Evolutionary conservation across 2,329 filamentous ascomycete genomes (phyloP).

Genomic region (Colletotrichum coccodes): DNA sequence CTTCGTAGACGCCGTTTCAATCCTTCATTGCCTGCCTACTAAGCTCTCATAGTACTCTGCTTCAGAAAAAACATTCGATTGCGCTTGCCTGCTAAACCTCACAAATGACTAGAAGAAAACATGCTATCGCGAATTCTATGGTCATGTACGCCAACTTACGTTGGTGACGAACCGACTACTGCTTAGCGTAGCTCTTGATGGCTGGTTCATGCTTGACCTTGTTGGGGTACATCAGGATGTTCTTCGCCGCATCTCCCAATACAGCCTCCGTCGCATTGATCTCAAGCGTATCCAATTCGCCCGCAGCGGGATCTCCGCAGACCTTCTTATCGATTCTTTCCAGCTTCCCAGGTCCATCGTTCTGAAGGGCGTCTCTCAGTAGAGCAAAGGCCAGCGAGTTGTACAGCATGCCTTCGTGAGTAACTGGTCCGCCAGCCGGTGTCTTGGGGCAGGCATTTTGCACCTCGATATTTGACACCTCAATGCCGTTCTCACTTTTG

Average conservation of each 20-base stretch:
- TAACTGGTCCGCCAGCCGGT: constrained; percentile 55
- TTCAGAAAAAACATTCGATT: neutral
- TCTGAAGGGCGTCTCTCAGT: constrained; percentile 43
- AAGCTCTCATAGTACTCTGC: neutral
- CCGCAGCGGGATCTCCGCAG: constrained; percentile 7
- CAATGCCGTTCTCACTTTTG: constrained; percentile 51
- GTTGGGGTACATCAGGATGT: neutral
- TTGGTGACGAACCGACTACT: neutral
- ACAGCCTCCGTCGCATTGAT: constrained; percentile 10
- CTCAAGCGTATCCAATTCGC: neutral
- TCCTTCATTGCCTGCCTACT: no score
- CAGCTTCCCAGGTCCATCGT: constrained; percentile 13
- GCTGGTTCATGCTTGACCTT: constrained; percentile 12
- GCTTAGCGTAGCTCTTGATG: constrained; percentile 9
- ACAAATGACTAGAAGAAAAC: neutral
- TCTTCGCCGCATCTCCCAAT: neutral
- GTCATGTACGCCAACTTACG: neutral
- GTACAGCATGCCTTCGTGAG: constrained; percentile 58
- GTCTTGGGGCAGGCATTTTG: constrained; percentile 52
- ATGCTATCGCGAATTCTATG: neutral
- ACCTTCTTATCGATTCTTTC: constrained; percentile 14
- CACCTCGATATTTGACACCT: constrained; percentile 59
- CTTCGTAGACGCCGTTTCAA: no score
- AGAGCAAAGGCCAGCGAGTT: constrained; percentile 49
- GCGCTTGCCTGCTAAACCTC: neutral